Evolutionary conservation across 2,329 filamentous ascomycete genomes (phyloP).

Genomic region (Fusarium brachygibbosum): DNA sequence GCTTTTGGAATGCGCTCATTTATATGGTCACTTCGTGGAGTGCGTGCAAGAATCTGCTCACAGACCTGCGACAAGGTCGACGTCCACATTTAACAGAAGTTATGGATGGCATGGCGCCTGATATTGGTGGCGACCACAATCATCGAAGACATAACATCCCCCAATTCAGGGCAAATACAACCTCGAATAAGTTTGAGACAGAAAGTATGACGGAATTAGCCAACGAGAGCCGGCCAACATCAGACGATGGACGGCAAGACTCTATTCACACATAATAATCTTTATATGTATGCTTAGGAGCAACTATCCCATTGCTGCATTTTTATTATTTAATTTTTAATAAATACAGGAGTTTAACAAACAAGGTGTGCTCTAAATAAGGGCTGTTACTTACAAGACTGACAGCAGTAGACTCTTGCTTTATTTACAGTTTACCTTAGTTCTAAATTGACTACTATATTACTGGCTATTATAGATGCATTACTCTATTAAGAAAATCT

Average conservation of each 20-base stretch:
- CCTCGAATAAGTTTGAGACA: conserved; percentile 58
- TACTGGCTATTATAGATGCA: no score
- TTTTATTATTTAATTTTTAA: no score
- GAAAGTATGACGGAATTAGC: conserved; percentile 68
- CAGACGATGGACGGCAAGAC: conserved; percentile 50
- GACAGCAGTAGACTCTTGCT: no score
- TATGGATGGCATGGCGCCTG: conserved; percentile 43
- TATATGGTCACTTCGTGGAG: conserved; percentile 78
- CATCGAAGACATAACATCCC: conserved; percentile 27
- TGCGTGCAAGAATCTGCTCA: conserved; percentile 67
- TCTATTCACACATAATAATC: conserved; percentile 15
- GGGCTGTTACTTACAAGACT: no score
- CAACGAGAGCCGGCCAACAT: conserved; percentile 53
- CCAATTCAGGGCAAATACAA: conserved; percentile 49
- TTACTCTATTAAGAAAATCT: no score
- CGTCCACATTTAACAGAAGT: conserved; percentile 54
- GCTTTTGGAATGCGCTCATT: conserved; percentile 86
- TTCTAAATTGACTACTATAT: no score
- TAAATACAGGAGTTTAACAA: no score
- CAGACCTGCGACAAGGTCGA: conserved; percentile 53
- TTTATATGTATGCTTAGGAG: no score
- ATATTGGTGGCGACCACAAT: conserved; percentile 13
- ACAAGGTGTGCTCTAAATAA: no score
- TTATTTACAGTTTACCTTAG: no score
- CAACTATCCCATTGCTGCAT: no score